Conservation (phyloP, 75 land plant genomes). For the Sequoiadendron giganteum region DNA sequence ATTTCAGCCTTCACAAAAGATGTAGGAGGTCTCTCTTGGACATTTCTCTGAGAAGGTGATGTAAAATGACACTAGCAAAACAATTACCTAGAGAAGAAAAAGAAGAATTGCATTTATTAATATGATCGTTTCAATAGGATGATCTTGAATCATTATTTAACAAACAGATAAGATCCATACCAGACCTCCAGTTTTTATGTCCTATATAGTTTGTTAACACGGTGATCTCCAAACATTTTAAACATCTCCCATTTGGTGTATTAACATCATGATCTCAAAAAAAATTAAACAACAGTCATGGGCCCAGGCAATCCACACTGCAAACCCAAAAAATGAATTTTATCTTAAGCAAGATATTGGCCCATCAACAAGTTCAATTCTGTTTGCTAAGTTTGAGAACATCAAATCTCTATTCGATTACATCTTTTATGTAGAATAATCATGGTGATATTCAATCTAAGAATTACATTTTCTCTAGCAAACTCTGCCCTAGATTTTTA, state of each 20-base stretch:
- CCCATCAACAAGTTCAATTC: not conserved
- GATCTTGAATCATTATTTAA: not conserved
- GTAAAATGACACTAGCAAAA: not conserved
- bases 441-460: not conserved
- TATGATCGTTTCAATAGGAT: not conserved
- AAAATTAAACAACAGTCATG: too few relatives aligned
- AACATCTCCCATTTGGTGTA: too few relatives aligned
- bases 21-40: not conserved
- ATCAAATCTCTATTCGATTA: not conserved
- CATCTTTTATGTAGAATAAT: too few relatives aligned
- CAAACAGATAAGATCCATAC: not conserved
- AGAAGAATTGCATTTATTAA: too few relatives aligned
- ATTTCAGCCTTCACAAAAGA: not conserved
- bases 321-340: not conserved
- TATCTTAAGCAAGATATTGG: too few relatives aligned
- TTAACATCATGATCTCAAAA: too few relatives aligned
- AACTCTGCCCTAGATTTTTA: not conserved
- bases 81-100: too few relatives aligned
- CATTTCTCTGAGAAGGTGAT: not conserved
- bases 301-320: not conserved
- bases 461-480: not conserved
- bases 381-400: not conserved
- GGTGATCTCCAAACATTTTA: not conserved
- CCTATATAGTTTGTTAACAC: not conserved
- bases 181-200: not conserved